Conservation (phyloP, 2,329 filamentous ascomycete genomes). For the Helotiales sp. region DNA sequence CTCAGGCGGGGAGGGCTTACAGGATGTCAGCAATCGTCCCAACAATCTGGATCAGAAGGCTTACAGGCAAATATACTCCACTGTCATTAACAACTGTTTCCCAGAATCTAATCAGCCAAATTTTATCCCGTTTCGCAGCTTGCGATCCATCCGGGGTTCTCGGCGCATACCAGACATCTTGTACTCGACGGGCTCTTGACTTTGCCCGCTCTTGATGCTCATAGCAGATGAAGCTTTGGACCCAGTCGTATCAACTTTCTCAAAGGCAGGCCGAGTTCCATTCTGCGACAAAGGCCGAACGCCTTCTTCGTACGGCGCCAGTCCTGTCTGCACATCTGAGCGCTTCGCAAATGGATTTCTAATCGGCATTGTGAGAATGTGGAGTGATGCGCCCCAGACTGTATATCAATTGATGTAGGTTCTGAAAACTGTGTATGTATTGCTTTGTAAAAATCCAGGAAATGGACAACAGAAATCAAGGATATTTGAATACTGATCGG, state of each 20-base stretch:
- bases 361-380: slow-evolving; percentile 61
- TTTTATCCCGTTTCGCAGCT: background rate
- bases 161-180: slow-evolving; percentile 74
- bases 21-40: slow-evolving; percentile 39
- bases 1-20: slow-evolving; percentile 84
- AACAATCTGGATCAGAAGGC: slow-evolving; percentile 36
- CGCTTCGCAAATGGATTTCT: slow-evolving; percentile 74
- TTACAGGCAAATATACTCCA: slow-evolving; percentile 90
- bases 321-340: slow-evolving; percentile 45
- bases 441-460: background rate
- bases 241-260: slow-evolving; percentile 65
- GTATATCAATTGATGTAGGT: background rate
- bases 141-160: slow-evolving; percentile 23
- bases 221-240: slow-evolving; percentile 66
- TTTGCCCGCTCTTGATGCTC: slow-evolving; percentile 64
- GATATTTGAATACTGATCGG: background rate
- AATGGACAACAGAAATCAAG: background rate
- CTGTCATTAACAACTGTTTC: slow-evolving; percentile 88
- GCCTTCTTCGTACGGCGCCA: slow-evolving; percentile 55
- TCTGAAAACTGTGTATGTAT: background rate
- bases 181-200: slow-evolving; percentile 72
- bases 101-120: slow-evolving; percentile 10
- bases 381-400: slow-evolving; percentile 4
- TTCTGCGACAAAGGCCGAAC: slow-evolving; percentile 50
- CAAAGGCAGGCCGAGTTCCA: slow-evolving; percentile 57